Evolutionary conservation across 2,329 filamentous ascomycete species (phyloP), one percentile per base, ranked within the genome.

Genomic region (Pestalotiopsis sp.): DNA sequence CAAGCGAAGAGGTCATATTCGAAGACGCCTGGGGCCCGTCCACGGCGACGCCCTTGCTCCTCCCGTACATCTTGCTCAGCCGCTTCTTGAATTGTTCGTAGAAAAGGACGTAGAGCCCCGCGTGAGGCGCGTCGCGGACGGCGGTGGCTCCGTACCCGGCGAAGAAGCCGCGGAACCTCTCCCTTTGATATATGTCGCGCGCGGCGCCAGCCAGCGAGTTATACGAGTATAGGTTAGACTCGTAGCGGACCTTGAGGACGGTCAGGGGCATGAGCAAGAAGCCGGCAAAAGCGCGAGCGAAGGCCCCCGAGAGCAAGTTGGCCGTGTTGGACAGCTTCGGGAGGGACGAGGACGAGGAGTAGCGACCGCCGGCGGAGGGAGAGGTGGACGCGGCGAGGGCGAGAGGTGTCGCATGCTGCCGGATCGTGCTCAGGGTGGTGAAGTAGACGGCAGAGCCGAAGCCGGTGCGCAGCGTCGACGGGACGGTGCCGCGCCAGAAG

Each of bases 371-470:
- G 40, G 57, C 4, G n/a, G 57, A 49, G 4, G 20, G 77, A 14
- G 56, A 25, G 17, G 77, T 73, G n/a, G 78, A 17, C 27, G 41
- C 20, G 52, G 57, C 1, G 70, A 83, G 72, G 38, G 56, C 56
- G 45, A 41, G 65, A n/a, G 79, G 81, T 64, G 87, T 87, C 70
- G 91, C 84, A 73, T 87, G 84, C 70, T 93, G 91, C n/a, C 94
- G 91, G 70, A 97, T 87, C 17, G 90, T 87, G 79, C 97, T 97
- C 70, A 99, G 88, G 59, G 90, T 90, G 57, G 93, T 93, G 79
- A 99, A 98, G 83, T 99, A 99, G 65, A 99, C 88, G 9, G 96
- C 96, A 0, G 93, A 95, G 31, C 96, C 96, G 77, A 97, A 91
- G 68, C 96, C 95, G 1, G 96, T 99, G 69, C 96, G 92, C 61